phyloP scores from a whole-genome alignment of 371 early-diverging fungal genomes.

The Rhizomucor miehei region DNA sequence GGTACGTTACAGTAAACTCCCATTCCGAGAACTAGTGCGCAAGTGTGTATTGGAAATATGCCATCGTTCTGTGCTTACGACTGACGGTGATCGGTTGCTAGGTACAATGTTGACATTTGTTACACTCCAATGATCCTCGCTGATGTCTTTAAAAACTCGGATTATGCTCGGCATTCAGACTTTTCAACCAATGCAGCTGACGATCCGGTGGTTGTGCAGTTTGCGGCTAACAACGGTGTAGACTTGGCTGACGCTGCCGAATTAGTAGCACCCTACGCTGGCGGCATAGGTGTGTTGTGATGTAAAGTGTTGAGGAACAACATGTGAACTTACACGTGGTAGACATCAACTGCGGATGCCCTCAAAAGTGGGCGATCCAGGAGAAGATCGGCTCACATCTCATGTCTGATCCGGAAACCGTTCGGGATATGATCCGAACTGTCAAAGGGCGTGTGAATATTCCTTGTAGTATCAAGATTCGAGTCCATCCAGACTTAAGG shows the following conservation, averaged over 20 bases:
- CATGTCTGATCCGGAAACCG: conserved; percentile 77
- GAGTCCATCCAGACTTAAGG: conserved; percentile 70
- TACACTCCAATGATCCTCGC: conserved; percentile 99
- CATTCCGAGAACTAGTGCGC: conserved; percentile 88
- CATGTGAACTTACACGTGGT: background rate
- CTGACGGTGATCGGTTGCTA: background rate
- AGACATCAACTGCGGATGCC: conserved; percentile 89
- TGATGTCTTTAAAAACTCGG: conserved; percentile 85
- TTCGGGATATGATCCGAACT: conserved; percentile 78
- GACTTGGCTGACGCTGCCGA: conserved; percentile 88
- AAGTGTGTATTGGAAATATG: conserved; percentile 33
- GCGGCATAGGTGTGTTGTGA: conserved; percentile 55
- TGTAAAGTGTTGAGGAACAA: no score
- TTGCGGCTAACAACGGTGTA: conserved; percentile 80
- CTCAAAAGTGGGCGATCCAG: conserved; percentile 84
- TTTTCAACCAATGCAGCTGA: conserved; percentile 77
- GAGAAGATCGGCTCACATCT: conserved; percentile 78
- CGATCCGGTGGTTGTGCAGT: conserved; percentile 89
- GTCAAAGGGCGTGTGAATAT: conserved; percentile 62
- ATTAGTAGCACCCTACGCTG: conserved; percentile 77
- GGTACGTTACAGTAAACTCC: conserved; percentile 96
- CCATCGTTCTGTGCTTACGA: background rate
- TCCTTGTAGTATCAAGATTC: conserved; percentile 82
- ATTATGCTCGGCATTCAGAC: conserved; percentile 78
- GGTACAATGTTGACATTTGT: conserved; percentile 88